Conservation (phyloP, 805 yeast genomes). For the Teunomyces atbi region DNA sequence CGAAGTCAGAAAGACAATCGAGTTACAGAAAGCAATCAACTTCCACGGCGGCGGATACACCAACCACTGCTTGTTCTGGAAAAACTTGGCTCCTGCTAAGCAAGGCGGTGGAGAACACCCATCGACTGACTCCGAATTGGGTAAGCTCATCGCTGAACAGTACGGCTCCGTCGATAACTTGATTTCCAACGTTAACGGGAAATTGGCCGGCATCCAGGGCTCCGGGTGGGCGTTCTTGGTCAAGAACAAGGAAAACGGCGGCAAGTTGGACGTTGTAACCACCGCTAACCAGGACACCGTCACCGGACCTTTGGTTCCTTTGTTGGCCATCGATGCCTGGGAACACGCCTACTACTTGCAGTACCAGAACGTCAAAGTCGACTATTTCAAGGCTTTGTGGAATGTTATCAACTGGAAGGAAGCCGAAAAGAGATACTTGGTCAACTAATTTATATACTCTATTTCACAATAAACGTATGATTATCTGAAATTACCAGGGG, state of each 20-base stretch:
- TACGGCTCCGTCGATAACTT: constrained; percentile 74
- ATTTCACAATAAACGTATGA: background rate
- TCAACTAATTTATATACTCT: constrained; percentile 6
- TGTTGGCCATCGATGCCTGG: constrained; percentile 94
- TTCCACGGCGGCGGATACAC: constrained; percentile 92
- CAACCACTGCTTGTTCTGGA: constrained; percentile 87
- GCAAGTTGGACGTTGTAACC: constrained; percentile 75
- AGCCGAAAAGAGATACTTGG: constrained; percentile 66
- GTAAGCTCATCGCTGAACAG: constrained; percentile 56
- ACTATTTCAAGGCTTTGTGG: constrained; percentile 93
- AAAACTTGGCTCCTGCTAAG: constrained; percentile 73
- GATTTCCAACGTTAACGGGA: constrained; percentile 55
- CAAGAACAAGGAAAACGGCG: constrained; percentile 67
- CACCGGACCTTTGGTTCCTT: constrained; percentile 63
- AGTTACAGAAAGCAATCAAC: constrained; percentile 71
- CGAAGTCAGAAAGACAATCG: constrained; percentile 58
- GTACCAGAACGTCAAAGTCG: constrained; percentile 87
- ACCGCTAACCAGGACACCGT: constrained; percentile 88
- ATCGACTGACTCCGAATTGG: constrained; percentile 50
- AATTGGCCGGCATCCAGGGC: constrained; percentile 84
- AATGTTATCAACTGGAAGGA: constrained; percentile 91
- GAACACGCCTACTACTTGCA: constrained; percentile 95
- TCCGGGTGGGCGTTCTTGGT: constrained; percentile 95
- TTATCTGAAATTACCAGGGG: background rate
- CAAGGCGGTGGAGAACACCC: constrained; percentile 77